Evolutionary conservation across 257 asterid genomes (phyloP).

Genomic region (Mentha longifolia): DNA sequence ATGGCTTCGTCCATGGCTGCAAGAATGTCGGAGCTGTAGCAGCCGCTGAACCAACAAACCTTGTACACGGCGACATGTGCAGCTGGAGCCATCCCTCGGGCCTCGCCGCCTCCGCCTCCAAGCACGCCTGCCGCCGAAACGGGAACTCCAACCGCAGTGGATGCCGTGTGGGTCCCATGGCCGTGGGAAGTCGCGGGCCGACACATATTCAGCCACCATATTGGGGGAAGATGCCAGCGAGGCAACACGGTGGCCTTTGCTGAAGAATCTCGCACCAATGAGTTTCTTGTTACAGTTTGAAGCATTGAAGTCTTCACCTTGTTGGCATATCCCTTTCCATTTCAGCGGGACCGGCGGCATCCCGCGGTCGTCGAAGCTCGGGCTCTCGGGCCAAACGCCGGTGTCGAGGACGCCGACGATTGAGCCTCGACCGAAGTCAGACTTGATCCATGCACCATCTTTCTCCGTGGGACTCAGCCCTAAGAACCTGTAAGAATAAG

Average conservation of each 20-base stretch:
- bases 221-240: slow-evolving; percentile 46
- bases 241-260: slow-evolving; percentile 77
- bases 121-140: slow-evolving; percentile 62
- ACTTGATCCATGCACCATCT: slow-evolving; percentile 67
- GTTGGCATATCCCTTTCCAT: slow-evolving; percentile 84
- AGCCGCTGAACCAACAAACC: slow-evolving; percentile 87
- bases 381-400: slow-evolving; percentile 90
- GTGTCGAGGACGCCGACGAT: slow-evolving; percentile 88
- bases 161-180: slow-evolving; percentile 89
- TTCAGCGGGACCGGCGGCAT: slow-evolving; percentile 74
- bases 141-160: slow-evolving; percentile 73
- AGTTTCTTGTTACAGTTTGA: slow-evolving; percentile 73
- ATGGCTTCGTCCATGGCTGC: slow-evolving; percentile 93
- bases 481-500: slow-evolving; percentile 79
- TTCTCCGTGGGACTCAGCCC: slow-evolving; percentile 56
- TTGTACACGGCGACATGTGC: slow-evolving; percentile 80
- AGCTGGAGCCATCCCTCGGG: slow-evolving; percentile 84
- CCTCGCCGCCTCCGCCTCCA: slow-evolving; percentile 82
- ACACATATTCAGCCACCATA: slow-evolving; percentile 53
- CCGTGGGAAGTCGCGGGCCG: slow-evolving; percentile 88
- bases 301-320: slow-evolving; percentile 58
- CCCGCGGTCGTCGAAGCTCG: slow-evolving; percentile 74
- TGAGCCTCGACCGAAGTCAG: slow-evolving; percentile 73
- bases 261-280: slow-evolving; percentile 80
- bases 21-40: slow-evolving; percentile 90